Conservation (phyloP, 192 early-diverging fungal species). For the Chytriomyces confervae region DNA sequence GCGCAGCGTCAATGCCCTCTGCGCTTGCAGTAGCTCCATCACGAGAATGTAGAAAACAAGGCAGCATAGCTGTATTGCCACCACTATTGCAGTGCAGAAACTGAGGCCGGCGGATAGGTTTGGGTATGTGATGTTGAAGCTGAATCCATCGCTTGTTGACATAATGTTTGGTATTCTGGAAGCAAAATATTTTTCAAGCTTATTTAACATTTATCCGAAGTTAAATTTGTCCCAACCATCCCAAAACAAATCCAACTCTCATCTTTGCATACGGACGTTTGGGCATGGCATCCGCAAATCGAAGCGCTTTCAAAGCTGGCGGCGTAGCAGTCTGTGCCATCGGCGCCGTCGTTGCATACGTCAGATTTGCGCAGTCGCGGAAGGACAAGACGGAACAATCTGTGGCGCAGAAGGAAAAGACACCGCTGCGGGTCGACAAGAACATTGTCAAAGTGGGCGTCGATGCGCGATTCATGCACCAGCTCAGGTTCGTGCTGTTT, state of each 20-base stretch:
- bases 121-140: neutral
- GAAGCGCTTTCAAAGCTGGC: neutral
- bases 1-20: neutral
- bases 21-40: neutral
- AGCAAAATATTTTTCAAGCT: neutral
- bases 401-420: neutral
- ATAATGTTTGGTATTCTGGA: neutral
- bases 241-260: neutral
- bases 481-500: constrained; percentile 35
- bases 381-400: no score
- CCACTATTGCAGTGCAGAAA: neutral
- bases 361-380: no score
- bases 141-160: no score
- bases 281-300: neutral
- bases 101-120: neutral
- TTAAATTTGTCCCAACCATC: neutral
- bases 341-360: neutral
- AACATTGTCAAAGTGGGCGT: constrained; percentile 55
- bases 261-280: neutral
- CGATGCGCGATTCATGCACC: constrained; percentile 48
- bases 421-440: constrained; percentile 48
- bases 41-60: neutral
- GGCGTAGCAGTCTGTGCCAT: neutral
- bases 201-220: neutral
- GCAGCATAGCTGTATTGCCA: neutral